These are phyloP conservation scores for Cladosporium sp. DNA, from an alignment of 2,329 filamentous ascomycete genomes.

Conservation along the genomic window DNA sequence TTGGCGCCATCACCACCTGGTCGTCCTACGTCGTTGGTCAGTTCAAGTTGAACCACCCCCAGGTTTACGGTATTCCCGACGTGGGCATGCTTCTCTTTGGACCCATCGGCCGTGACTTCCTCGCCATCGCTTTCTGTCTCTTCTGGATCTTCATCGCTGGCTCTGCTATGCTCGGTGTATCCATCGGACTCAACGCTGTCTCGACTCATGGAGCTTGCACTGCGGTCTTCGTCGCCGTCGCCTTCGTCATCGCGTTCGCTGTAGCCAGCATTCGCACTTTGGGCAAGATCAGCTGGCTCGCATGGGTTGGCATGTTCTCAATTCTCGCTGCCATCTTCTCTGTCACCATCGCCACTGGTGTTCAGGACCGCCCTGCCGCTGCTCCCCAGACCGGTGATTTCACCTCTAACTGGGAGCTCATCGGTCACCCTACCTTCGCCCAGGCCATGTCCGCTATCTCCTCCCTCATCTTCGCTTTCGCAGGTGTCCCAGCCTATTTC, in stretches of 20 bases:
- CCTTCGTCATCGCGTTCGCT: conserved; percentile 10
- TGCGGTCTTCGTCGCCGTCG: conserved; percentile 49
- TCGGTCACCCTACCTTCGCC: conserved; percentile 61
- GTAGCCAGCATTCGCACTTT: conserved; percentile 16
- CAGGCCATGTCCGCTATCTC: conserved; percentile 57
- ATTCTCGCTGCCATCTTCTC: conserved; percentile 56
- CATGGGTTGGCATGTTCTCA: conserved; percentile 61
- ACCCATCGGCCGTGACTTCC: conserved; percentile 52
- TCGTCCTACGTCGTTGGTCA: conserved; percentile 52
- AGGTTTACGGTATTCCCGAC: conserved; percentile 60
- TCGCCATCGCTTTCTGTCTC: conserved; percentile 57
- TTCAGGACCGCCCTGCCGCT: conserved; percentile 59
- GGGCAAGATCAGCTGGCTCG: conserved; percentile 58
- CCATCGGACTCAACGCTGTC: conserved; percentile 62
- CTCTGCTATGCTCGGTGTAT: conserved; percentile 61
- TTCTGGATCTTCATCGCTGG: conserved; percentile 60
- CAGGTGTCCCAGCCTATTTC: conserved; percentile 62
- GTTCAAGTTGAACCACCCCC: conserved; percentile 58
- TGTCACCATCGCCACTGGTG: conserved; percentile 57
- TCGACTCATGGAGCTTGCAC: conserved; percentile 62
- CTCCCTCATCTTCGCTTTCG: conserved; percentile 62
- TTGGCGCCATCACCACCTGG: conserved; percentile 52
- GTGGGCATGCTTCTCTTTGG: conserved; percentile 61
- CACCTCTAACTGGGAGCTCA: conserved; percentile 60
- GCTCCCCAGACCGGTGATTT: conserved; percentile 61